A percentile compares a stretch with the other conserved stretches of the same genome.
Conservation (phyloP, 192 early-diverging fungal genomes). For the Anaeromyces robustus region DNA sequence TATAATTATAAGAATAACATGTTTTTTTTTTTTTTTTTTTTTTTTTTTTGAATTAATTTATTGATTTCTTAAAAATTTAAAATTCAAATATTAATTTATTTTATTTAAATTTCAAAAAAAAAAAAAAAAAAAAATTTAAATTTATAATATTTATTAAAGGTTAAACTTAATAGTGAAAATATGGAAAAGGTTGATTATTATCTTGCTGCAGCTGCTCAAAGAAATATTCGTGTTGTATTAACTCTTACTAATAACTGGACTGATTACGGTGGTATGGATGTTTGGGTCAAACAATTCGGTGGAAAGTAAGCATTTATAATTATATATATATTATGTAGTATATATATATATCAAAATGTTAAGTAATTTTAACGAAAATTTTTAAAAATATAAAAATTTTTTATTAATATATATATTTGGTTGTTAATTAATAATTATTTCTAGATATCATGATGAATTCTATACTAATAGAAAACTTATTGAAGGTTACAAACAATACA, state of each 20-base stretch:
- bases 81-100: too few relatives aligned
- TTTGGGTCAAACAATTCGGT: conserved; percentile 1
- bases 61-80: too few relatives aligned
- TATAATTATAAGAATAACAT: too few relatives aligned
- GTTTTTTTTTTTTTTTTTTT: too few relatives aligned
- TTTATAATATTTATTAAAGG: not conserved
- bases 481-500: not conserved
- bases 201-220: not conserved
- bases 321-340: too few relatives aligned
- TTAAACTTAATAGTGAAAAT: not conserved
- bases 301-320: not conserved
- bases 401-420: not conserved
- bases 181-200: not conserved
- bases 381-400: not conserved
- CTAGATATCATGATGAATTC: not conserved
- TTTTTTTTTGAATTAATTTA: too few relatives aligned
- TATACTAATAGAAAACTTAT: not conserved
- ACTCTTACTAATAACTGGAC: conserved; percentile 17
- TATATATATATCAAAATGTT: too few relatives aligned
- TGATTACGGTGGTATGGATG: conserved; percentile 21
- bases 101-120: too few relatives aligned
- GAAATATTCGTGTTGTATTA: conserved; percentile 8
- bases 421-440: too few relatives aligned
- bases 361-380: too few relatives aligned
- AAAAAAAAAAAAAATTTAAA: too few relatives aligned